Evolutionary conservation across 495 filamentous ascomycete species (phyloP).

Genomic region (Friedmanniomyces simplex): DNA sequence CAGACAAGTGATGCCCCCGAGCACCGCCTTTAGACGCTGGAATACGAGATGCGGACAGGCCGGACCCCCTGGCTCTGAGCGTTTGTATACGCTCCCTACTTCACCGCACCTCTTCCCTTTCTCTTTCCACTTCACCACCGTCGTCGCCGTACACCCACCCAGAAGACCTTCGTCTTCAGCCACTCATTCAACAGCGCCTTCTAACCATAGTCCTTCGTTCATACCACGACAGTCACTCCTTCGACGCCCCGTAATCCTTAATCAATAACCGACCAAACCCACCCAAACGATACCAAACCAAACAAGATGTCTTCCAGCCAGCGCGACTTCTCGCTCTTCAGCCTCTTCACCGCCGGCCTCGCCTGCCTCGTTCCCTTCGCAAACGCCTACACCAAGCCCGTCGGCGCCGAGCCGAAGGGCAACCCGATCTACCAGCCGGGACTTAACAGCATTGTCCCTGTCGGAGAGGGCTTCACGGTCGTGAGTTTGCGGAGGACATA

Average conservation of each 20-base stretch:
- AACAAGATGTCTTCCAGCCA: constrained; percentile 1
- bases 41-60: neutral
- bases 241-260: neutral
- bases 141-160: neutral
- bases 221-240: neutral
- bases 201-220: constrained; percentile 6
- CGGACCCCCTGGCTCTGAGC: neutral
- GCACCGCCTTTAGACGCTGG: neutral
- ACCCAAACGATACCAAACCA: neutral
- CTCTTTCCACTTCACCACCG: neutral
- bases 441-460: constrained; percentile 44
- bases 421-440: constrained; percentile 48
- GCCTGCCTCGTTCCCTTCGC: constrained; percentile 30
- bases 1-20: neutral
- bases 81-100: neutral
- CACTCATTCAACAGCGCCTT: constrained; percentile 1
- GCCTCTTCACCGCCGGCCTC: constrained; percentile 17
- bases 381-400: constrained; percentile 44
- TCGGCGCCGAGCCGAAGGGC: constrained; percentile 36
- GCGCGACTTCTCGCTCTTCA: constrained; percentile 13
- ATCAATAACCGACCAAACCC: neutral
- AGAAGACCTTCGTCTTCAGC: constrained; percentile 12
- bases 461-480: constrained; percentile 45
- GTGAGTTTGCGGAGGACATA: neutral
- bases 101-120: neutral